Base-by-base conservation (phyloP, 2,329 filamentous ascomycete species). In the Eurotiales sp. region DNA sequence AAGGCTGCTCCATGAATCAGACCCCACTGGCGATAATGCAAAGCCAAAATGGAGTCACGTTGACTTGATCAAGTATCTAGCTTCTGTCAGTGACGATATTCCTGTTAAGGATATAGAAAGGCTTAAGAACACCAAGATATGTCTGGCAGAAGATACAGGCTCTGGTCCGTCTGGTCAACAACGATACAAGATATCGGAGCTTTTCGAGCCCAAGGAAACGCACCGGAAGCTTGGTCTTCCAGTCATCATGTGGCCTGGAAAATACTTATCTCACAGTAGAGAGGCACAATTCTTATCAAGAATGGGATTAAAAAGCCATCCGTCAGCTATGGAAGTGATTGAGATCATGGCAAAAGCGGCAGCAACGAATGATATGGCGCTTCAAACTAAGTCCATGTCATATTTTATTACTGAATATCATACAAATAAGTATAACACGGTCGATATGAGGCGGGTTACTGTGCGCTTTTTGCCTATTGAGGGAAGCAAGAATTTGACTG, bases 41-140 rank as follows among this genome's bases (percentile, higher is more conserved):
- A 61, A 63, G 25, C 58, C 78, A 54, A 84, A 85, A 67, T 96
- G 89, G 88, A 96, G 90, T 52, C 92, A 97, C 65, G 84, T 96
- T 55, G 92, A 99, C 65, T 77, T 99, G 22, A 90, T 99, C 69
- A 92, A 90, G 61, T 99, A 99, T 61, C 80, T 99, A 39, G 83
- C 92, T 10, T 95, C 91, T 8, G 93, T 99, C 23, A 84, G 83
- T 54, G 82, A 88, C 47, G 93, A 99, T 59, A 96, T 99, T 54
- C 93, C 93, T 0, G 69, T 73, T 8, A 85, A 85, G 45, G 93
- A 99, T 65, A 80, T 96, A 50, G 84, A 82, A 57, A 88, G 86
- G 62, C 77, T 99, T 21, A 86, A 81, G 51, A 80, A 85, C 44
- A 90, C 90, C 0, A 83, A 83, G 10, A 89, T 97, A 39, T 92